A percentile compares a stretch with the other conserved stretches of the same genome.
phyloP scores from a whole-genome alignment of 2,329 filamentous ascomycete species.

The Tolypocladium sp. region DNA sequence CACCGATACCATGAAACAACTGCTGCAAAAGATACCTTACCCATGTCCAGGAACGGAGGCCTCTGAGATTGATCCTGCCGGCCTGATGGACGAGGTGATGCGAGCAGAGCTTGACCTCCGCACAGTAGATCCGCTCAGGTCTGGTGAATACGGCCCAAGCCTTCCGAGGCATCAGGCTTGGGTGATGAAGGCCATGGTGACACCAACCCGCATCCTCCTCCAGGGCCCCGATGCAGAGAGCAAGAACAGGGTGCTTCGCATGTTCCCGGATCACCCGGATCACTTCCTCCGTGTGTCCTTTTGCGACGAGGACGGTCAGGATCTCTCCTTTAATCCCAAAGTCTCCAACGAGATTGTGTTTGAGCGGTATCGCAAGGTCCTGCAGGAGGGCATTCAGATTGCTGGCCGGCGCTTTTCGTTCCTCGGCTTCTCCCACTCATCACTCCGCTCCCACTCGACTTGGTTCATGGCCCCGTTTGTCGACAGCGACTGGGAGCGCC shows the following conservation, averaged over 20 bases:
- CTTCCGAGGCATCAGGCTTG: constrained; percentile 32
- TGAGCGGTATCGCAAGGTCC: constrained; percentile 48
- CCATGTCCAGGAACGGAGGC: constrained; percentile 42
- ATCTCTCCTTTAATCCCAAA: constrained; percentile 47
- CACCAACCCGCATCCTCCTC: constrained; percentile 47
- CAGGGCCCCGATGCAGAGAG: constrained; percentile 56
- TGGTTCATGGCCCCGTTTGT: constrained; percentile 51
- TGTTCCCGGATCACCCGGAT: constrained; percentile 48
- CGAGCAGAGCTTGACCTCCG: constrained; percentile 30
- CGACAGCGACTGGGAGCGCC: constrained; percentile 18
- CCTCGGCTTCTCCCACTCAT: constrained; percentile 73
- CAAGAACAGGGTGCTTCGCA: constrained; percentile 63
- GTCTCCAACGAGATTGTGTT: constrained; percentile 40
- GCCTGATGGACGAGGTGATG: constrained; percentile 29
- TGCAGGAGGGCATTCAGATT: constrained; percentile 52
- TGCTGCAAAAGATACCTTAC: constrained; percentile 44
- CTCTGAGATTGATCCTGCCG: constrained; percentile 24
- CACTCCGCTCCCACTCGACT: constrained; percentile 59
- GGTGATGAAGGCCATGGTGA: constrained; percentile 49
- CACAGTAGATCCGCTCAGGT: constrained; percentile 11
- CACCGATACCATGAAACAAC: constrained; percentile 40
- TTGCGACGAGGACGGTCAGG: constrained; percentile 61
- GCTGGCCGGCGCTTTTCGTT: constrained; percentile 56
- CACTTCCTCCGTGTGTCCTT: constrained; percentile 65
- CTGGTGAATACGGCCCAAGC: constrained; percentile 14